Evolutionary conservation across 176 grass and related monocot species (phyloP).

Genomic region (Eragrostis nindensis): DNA sequence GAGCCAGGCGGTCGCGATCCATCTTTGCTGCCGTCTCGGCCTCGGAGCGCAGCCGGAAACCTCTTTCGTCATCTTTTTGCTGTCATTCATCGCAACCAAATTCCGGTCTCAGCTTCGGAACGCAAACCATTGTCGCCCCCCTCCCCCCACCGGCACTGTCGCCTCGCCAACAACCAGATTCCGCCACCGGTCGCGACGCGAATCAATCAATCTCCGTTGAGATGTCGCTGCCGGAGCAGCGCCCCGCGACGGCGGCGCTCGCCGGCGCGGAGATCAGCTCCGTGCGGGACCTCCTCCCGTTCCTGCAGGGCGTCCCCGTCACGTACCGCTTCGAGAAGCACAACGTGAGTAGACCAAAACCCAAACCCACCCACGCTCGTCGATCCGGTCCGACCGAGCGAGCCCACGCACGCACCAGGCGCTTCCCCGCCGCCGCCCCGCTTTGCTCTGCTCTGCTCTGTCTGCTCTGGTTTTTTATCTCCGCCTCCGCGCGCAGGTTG

Average conservation of each 20-base stretch:
- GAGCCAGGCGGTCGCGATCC: neutral
- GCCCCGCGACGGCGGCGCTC: neutral
- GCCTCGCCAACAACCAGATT: neutral
- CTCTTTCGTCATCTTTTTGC: neutral
- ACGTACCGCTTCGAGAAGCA: conserved; percentile 40
- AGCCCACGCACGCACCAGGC: neutral
- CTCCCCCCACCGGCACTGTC: neutral
- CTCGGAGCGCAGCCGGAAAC: neutral
- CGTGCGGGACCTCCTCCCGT: conserved; percentile 41
- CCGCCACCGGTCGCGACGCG: neutral
- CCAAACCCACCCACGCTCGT: neutral
- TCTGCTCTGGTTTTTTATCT: neutral
- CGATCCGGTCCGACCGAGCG: neutral
- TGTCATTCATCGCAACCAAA: neutral
- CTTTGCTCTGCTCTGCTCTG: neutral
- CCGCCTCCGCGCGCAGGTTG: conserved; percentile 29
- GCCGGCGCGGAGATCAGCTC: neutral
- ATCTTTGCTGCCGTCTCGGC: neutral
- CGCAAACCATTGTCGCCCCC: too few species aligned
- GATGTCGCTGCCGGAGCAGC: neutral
- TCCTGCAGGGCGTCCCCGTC: conserved; percentile 24
- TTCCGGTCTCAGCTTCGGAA: neutral
- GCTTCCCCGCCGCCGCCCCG: conserved; percentile 9
- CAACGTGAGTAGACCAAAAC: conserved; percentile 24
- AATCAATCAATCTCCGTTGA: neutral